Evolutionary conservation across 345 rosid species (phyloP).

Genomic region (Hirschfeldia incana): DNA sequence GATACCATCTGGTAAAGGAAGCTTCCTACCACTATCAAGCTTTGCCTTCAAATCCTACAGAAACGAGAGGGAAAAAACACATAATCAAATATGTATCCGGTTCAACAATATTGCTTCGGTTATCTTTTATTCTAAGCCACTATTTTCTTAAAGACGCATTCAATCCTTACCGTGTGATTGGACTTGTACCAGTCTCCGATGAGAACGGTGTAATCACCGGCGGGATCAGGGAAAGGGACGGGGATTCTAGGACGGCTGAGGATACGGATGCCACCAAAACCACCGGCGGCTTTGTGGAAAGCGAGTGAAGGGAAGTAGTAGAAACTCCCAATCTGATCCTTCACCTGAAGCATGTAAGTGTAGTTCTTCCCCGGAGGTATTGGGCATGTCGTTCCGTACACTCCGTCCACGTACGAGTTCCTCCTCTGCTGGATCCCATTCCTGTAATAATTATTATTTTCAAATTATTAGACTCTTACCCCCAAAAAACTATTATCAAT

Average conservation of each 20-base stretch:
- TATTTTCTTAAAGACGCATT: too few relatives aligned
- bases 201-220: conserved; percentile 70
- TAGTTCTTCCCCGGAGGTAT: conserved; percentile 85
- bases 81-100: background rate
- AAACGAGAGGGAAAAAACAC: background rate
- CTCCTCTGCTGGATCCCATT: conserved; percentile 83
- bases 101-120: background rate
- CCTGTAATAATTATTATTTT: conserved; percentile 42
- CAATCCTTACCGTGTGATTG: conserved; percentile 88
- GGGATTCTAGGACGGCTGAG: conserved; percentile 73
- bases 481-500: background rate
- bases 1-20: conserved; percentile 83
- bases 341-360: conserved; percentile 73
- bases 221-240: conserved; percentile 66
- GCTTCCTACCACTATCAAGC: conserved; percentile 65
- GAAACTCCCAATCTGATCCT: conserved; percentile 79
- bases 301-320: conserved; percentile 74
- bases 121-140: too few relatives aligned
- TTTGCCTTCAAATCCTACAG: conserved; percentile 57
- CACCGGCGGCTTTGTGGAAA: conserved; percentile 85
- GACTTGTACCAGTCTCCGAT: conserved; percentile 80
- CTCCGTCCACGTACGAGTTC: conserved; percentile 81
- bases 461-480: background rate
- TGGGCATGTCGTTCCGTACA: conserved; percentile 83
- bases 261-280: conserved; percentile 67